A percentile compares a stretch with the other conserved stretches of the same genome.
These are phyloP conservation scores for Phialophora expanda DNA, from an alignment of 2,329 filamentous ascomycete genomes.

Conservation along the genomic window DNA sequence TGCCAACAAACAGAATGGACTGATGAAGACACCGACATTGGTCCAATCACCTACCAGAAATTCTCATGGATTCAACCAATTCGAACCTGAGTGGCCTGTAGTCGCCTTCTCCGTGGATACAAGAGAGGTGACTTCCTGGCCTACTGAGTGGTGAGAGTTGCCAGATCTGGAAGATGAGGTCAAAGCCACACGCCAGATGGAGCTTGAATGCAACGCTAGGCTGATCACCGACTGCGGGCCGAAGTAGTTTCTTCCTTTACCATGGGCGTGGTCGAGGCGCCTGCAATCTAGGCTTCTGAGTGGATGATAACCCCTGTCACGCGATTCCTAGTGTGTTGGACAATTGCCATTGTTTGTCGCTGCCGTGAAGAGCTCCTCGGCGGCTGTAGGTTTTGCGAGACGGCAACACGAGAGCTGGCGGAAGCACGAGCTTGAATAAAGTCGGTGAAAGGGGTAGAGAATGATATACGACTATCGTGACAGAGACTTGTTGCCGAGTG, in stretches of 20 bases:
- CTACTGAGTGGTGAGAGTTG: conserved; percentile 23
- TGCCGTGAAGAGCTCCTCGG: background rate
- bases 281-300: background rate
- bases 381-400: background rate
- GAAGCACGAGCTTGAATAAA: conserved; percentile 10
- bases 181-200: conserved; percentile 14
- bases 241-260: conserved; percentile 15
- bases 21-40: background rate
- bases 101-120: background rate
- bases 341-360: conserved; percentile 11
- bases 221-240: conserved; percentile 29
- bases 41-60: conserved; percentile 9
- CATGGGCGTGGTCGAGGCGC: conserved; percentile 2
- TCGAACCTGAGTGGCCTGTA: background rate
- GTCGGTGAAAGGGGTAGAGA: conserved; percentile 26
- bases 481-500: conserved; percentile 7
- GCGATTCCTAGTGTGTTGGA: background rate
- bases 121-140: conserved; percentile 12
- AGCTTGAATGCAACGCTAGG: conserved; percentile 21
- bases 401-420: background rate
- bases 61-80: conserved; percentile 1
- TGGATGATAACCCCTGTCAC: conserved; percentile 9
- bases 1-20: background rate
- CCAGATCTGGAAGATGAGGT: conserved; percentile 29
- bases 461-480: conserved; percentile 12